Base-by-base conservation (phyloP, 2,329 filamentous ascomycete genomes). In the Rosellinia necatrix region DNA sequence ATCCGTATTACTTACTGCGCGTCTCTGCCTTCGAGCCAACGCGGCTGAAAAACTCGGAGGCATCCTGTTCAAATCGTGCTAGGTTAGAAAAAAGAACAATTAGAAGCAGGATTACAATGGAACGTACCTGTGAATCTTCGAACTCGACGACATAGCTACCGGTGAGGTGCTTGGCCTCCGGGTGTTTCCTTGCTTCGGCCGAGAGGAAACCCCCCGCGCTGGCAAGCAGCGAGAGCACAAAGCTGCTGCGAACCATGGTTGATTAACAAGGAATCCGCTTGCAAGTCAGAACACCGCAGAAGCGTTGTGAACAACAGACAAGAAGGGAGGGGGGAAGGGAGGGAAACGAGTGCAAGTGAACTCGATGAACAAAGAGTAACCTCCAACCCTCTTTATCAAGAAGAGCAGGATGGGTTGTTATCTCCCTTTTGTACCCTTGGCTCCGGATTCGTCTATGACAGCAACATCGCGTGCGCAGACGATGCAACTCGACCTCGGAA, bases 111-210 rank as follows among this genome's bases (percentile, higher is more conserved):
- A 27, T 32, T 21, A 22, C 22, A 24, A 37, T n/a, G n/a, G 19
- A 34, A 66, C 74, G 63, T 68, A 82, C 80, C 64, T 78, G 70
- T 6, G 73, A 72, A 17, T 80, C 76, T 41, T 81, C 76, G 48
- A 82, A 79, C 61, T 83, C 80, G 55, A 83, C 74, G 59, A 83
- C 79, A 68, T 78, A 83, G 21, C 76, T 76, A 17, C 80, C 79
- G 0, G 76, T 71, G 10, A 83, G 64, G 35, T 74, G 62, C 25
- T 52, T 67, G 34, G 62, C 57, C 52, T 59, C 27, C 22, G 54
- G 43, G 17, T 41, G 30, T 48, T 60, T 48, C 49, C 56, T 67
- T 7, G 66, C 64, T 48, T 67, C 65, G 10, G 52, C 49, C 22
- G 55, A 64, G 50, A 66, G 60, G 32, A 65, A 40, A 53, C 56